Percentiles rank a stretch among this genome's conserved stretches.
Conservation (phyloP, 306 rosid species). For the Sicyos edulis region DNA sequence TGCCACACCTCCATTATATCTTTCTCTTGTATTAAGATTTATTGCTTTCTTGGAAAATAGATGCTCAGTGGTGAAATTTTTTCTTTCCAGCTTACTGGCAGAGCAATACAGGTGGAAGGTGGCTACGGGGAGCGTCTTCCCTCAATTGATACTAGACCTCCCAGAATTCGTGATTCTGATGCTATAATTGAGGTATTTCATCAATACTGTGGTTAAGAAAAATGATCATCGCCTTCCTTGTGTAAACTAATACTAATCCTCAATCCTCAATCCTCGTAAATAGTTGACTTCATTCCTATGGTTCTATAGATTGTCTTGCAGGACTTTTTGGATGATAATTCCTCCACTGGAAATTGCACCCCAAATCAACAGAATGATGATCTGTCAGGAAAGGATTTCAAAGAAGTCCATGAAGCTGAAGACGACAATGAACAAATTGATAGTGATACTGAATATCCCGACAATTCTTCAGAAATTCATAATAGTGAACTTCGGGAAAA, state of each 20-base stretch:
- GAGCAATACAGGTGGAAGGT: slow-evolving; percentile 99
- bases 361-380: slow-evolving; percentile 54
- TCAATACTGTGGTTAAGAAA: slow-evolving; percentile 21
- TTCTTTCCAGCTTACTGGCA: slow-evolving; percentile 87
- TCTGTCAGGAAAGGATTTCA: slow-evolving; percentile 40
- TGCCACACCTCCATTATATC: background rate
- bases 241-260: slow-evolving; percentile 16
- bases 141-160: slow-evolving; percentile 90
- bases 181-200: slow-evolving; percentile 90
- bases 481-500: slow-evolving; percentile 46
- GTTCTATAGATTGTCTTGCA: slow-evolving; percentile 82
- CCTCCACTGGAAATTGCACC: slow-evolving; percentile 50
- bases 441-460: slow-evolving; percentile 38
- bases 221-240: background rate
- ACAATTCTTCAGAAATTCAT: slow-evolving; percentile 38
- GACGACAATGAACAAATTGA: slow-evolving; percentile 42
- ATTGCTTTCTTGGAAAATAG: background rate
- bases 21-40: background rate
- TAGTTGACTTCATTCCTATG: slow-evolving; percentile 28
- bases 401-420: slow-evolving; percentile 43
- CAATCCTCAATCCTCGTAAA: slow-evolving; percentile 9
- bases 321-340: slow-evolving; percentile 74
- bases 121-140: slow-evolving; percentile 96
- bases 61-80: slow-evolving; percentile 25
- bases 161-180: slow-evolving; percentile 90